Conservation (phyloP, 768 basidiomycete species). For the Daedalea quercina region DNA sequence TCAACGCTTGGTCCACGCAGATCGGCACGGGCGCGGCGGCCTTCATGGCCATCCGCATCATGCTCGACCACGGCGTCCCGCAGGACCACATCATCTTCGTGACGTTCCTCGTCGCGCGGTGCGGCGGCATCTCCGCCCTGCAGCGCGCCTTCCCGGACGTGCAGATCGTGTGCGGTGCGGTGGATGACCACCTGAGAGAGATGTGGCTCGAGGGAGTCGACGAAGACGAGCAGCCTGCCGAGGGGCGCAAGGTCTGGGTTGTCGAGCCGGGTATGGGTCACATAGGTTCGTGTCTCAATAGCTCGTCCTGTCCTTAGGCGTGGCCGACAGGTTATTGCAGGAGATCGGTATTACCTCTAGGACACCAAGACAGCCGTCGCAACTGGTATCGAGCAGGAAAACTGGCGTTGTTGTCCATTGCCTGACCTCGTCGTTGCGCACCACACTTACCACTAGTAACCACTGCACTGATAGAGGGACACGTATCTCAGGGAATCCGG, state of each 20-base stretch:
- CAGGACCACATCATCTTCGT: conserved; percentile 86
- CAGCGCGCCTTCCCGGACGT: conserved; percentile 79
- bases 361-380: too few relatives aligned
- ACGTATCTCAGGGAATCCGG: too few relatives aligned
- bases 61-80: conserved; percentile 87
- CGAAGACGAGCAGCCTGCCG: conserved; percentile 14
- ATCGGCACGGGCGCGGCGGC: conserved; percentile 91
- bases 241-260: conserved; percentile 67
- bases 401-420: not conserved
- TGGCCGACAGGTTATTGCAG: conserved; percentile 12
- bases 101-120: conserved; percentile 81
- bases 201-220: conserved; percentile 58
- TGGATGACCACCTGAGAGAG: conserved; percentile 74
- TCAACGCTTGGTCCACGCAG: conserved; percentile 28
- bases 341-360: conserved; percentile 36
- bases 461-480: too few relatives aligned
- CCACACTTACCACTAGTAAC: too few relatives aligned
- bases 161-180: conserved; percentile 77
- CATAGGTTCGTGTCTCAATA: conserved; percentile 40
- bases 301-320: not conserved
- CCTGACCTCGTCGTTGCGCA: too few relatives aligned
- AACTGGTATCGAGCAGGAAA: not conserved
- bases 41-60: conserved; percentile 91
- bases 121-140: conserved; percentile 72
- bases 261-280: conserved; percentile 88